phyloP scores from a whole-genome alignment of 768 basidiomycete species.

The Auricularia sp. region DNA sequence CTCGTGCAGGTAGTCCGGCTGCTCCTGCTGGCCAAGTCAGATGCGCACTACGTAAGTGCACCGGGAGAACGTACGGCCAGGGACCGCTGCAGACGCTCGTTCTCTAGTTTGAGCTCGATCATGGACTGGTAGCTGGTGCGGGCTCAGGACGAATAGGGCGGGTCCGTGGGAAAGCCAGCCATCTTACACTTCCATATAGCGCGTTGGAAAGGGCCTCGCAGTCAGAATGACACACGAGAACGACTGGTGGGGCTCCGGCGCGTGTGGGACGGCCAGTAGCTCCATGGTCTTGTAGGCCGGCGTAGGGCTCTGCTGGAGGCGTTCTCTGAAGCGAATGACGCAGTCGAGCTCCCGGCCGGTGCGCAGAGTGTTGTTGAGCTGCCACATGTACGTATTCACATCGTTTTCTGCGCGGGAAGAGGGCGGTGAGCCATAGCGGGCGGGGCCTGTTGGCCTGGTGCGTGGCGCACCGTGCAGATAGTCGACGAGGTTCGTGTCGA shows the following conservation, averaged over 20 bases:
- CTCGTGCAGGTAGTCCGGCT: not conserved
- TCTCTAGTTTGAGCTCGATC: constrained; percentile 79
- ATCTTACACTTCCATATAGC: not conserved
- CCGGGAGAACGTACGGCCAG: constrained; percentile 8
- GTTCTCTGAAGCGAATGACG: not conserved
- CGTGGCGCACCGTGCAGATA: constrained; percentile 45
- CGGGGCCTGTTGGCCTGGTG: not conserved
- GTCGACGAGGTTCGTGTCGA: constrained; percentile 56
- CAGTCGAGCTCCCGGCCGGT: not conserved
- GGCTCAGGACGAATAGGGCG: not conserved
- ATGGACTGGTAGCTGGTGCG: constrained; percentile 26
- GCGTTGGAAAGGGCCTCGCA: not conserved
- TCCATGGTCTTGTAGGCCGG: constrained; percentile 1
- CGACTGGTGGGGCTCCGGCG: not conserved
- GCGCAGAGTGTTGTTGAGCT: not conserved
- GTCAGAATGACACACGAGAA: not conserved
- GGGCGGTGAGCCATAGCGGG: not conserved
- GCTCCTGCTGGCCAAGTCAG: not conserved
- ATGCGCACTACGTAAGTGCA: not conserved
- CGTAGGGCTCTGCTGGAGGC: not conserved
- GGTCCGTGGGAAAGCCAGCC: not conserved
- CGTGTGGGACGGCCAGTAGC: not conserved
- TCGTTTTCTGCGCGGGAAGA: not conserved
- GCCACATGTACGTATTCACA: not conserved
- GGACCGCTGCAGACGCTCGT: constrained; percentile 64